A percentile compares a stretch with the other conserved stretches of the same genome.
These are phyloP conservation scores for Colletotrichum sp. DNA, from an alignment of 2,329 filamentous ascomycete genomes.

Conservation along the genomic window DNA sequence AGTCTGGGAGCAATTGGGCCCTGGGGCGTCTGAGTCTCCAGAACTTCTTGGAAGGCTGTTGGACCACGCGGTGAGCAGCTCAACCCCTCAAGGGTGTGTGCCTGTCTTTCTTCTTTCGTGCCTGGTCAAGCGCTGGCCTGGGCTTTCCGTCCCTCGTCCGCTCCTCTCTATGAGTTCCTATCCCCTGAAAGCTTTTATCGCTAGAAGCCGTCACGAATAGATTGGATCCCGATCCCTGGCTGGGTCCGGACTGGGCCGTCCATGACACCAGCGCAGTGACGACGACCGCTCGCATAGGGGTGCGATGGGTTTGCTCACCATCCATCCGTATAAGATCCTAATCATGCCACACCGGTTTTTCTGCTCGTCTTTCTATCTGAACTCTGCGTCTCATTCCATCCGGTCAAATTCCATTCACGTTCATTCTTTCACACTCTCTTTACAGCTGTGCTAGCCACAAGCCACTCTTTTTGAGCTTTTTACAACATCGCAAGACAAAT, in stretches of 20 bases:
- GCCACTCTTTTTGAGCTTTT: conserved; percentile 21
- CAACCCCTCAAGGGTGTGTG: background rate
- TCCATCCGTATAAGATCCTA: conserved; percentile 15
- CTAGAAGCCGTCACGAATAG: conserved; percentile 11
- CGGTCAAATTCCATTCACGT: conserved; percentile 18
- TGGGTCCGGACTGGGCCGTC: conserved; percentile 3
- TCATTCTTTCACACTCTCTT: conserved; percentile 20
- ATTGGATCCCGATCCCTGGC: conserved; percentile 2
- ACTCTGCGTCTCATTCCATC: conserved; percentile 15
- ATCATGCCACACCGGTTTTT: background rate
- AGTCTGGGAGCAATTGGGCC: background rate
- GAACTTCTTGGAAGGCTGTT: background rate
- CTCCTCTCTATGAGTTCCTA: background rate
- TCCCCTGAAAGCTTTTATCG: conserved; percentile 12
- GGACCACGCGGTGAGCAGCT: background rate
- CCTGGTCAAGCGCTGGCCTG: background rate
- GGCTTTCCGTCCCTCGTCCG: background rate
- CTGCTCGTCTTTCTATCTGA: background rate
- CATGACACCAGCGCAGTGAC: background rate
- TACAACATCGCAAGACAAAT: conserved; percentile 8
- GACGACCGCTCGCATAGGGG: background rate
- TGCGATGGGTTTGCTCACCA: background rate
- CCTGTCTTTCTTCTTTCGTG: background rate
- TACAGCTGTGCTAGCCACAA: conserved; percentile 23
- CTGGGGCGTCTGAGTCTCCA: background rate